Percentiles rank a stretch among this genome's conserved stretches.
These are phyloP conservation scores for Ensete ventricosum DNA, from an alignment of 176 grass and related monocot species.

Conservation along the genomic window DNA sequence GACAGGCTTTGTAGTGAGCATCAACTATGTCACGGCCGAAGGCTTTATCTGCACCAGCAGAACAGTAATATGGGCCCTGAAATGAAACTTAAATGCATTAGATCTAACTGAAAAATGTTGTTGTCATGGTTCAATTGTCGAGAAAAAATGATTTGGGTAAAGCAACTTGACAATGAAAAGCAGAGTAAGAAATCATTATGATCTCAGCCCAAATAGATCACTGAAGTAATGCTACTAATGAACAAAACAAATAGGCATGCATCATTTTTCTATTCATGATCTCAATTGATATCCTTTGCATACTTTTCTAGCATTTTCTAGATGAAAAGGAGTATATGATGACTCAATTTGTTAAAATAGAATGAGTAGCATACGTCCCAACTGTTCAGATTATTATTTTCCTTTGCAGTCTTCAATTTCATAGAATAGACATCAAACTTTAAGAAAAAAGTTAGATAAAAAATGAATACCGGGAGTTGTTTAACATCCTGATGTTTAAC, in stretches of 20 bases:
- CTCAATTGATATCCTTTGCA: not conserved
- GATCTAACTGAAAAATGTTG: not conserved
- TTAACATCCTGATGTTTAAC: too few species aligned
- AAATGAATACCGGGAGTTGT: too few species aligned
- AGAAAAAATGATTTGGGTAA: not conserved
- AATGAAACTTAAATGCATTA: not conserved
- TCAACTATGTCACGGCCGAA: constrained; percentile 97
- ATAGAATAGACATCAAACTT: too few species aligned
- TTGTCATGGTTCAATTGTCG: not conserved
- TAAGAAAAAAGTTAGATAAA: too few species aligned
- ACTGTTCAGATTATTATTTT: too few species aligned
- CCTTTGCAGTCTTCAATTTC: too few species aligned
- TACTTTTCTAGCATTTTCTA: not conserved
- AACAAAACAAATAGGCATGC: not conserved
- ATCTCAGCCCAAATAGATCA: not conserved
- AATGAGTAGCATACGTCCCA: too few species aligned
- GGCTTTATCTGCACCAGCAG: constrained; percentile 63
- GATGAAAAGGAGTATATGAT: not conserved
- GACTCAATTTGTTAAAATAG: not conserved
- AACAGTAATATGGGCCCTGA: constrained; percentile 92
- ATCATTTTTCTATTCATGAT: not conserved
- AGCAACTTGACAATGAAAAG: not conserved
- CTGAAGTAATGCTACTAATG: not conserved
- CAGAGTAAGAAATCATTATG: not conserved
- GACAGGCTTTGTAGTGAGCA: constrained; percentile 86